A percentile compares a stretch with the other conserved stretches of the same genome.
These are phyloP conservation scores for Annulohypoxylon stygium DNA, from an alignment of 495 filamentous ascomycete species.

Conservation along the genomic window DNA sequence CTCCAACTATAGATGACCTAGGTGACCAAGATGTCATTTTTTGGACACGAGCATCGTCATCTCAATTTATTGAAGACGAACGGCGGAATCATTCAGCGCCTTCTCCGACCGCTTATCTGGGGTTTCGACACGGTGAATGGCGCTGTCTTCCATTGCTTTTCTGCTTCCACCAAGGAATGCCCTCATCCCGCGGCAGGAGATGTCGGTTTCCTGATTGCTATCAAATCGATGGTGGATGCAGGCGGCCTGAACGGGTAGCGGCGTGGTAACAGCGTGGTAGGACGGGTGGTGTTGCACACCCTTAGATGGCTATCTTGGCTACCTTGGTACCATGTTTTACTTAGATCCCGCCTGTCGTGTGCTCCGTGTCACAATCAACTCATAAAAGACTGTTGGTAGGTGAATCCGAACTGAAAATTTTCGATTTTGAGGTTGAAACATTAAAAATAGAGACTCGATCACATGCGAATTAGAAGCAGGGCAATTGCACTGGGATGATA, in stretches of 20 bases:
- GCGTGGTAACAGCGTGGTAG: constrained; percentile 11
- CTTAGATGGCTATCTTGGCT: constrained; percentile 16
- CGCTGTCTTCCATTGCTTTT: neutral
- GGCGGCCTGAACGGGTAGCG: constrained; percentile 31
- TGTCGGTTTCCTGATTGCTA: constrained; percentile 38
- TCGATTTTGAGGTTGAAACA: constrained; percentile 1
- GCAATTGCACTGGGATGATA: neutral
- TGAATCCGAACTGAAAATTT: neutral
- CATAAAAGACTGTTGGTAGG: constrained; percentile 17
- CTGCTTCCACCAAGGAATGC: constrained; percentile 34
- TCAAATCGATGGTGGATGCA: constrained; percentile 30
- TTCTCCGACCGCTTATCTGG: constrained; percentile 7
- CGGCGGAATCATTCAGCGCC: constrained; percentile 6
- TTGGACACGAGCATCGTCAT: constrained; percentile 32
- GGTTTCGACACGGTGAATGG: constrained; percentile 3
- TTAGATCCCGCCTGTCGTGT: constrained; percentile 41
- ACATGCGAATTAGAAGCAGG: neutral
- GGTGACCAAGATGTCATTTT: constrained; percentile 21
- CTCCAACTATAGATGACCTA: constrained; percentile 29
- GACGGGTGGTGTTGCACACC: constrained; percentile 19
- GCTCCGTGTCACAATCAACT: constrained; percentile 29
- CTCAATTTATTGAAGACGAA: constrained; percentile 32
- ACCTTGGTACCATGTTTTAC: constrained; percentile 33
- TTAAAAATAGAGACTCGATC: constrained; percentile 14
- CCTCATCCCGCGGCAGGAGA: constrained; percentile 17